These are phyloP conservation scores for Ceratocystis colombiana DNA, from an alignment of 2,329 filamentous ascomycete genomes.

Conservation along the genomic window DNA sequence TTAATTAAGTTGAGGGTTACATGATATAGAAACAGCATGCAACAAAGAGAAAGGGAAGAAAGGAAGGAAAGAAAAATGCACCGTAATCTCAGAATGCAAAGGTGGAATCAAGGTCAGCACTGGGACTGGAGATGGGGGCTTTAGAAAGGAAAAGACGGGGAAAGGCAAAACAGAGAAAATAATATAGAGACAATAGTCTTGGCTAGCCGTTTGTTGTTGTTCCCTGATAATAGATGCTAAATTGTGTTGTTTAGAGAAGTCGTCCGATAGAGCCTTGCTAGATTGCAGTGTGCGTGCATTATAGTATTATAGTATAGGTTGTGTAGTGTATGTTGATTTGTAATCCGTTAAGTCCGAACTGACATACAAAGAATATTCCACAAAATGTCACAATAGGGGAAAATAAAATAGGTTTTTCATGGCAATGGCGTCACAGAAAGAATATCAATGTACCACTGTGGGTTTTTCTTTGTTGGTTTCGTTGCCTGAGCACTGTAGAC, in stretches of 20 bases:
- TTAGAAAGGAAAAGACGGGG: not conserved
- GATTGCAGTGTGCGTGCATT: not conserved
- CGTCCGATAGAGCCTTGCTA: not conserved
- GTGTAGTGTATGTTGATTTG: not conserved
- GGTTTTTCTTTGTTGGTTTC: not conserved
- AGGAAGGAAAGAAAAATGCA: not conserved
- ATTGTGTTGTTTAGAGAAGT: not conserved
- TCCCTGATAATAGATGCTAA: not conserved
- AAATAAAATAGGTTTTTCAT: not conserved
- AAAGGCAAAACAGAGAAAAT: not conserved
- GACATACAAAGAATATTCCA: not conserved
- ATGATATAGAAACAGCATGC: not conserved
- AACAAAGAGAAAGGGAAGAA: not conserved
- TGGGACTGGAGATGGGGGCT: not conserved
- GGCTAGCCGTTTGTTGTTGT: not conserved
- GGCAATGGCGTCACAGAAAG: not conserved
- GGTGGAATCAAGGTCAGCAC: not conserved
- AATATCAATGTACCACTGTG: not conserved
- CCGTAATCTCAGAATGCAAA: not conserved
- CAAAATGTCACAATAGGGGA: not conserved
- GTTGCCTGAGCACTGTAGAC: not conserved
- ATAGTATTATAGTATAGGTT: too few relatives aligned
- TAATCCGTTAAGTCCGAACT: not conserved
- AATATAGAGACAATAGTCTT: not conserved
- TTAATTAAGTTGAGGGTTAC: slow-evolving; percentile 5